Evolutionary conservation across 225 moss, liverwort and hornwort genomes (phyloP), one percentile per base, ranked within the genome.

Genomic region (Lunularia cruciata): DNA sequence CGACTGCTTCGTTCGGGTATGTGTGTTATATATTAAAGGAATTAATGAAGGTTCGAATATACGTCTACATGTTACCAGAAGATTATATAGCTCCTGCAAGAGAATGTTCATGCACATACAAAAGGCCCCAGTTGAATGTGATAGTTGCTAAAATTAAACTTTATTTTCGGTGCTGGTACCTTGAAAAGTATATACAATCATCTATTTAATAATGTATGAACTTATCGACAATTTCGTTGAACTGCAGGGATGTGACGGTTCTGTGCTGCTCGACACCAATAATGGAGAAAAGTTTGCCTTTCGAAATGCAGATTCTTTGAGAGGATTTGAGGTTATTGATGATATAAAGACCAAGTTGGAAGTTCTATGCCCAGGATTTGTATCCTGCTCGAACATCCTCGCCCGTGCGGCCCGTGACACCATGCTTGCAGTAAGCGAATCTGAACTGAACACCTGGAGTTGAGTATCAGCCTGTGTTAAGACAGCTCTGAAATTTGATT

Each of bases 201-300:
- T n/a, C n/a, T n/a, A n/a, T n/a, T n/a, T n/a, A n/a, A n/a, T n/a
- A n/a, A n/a, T n/a, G n/a, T n/a, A n/a, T n/a, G n/a, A n/a, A n/a
- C n/a, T 5, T 40, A 40, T 13, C 5, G 13, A 5, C 40, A 13
- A 40, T 40, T 40, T 5, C 40, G 14, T 15, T 57, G 56, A 11
- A 0, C n/a, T 57, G 28, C 75, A 83, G 83, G 83, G 83, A 47
- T 83, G 78, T 16, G 78, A 83, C 28, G 83, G 27, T 12, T 82
- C 82, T 2, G 78, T 82, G 4, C 75, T 82, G 23, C 62, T 82
- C 2, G 71, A 71, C 25, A 66, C 61, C 0, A 2, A 11, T 0
- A 37, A 31, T n/a, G 11, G 39, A 13, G 82, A 82, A 59, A 72
- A 73, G 57, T 12, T 36, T 0, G 78, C 75, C 7, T 31, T 60